Conservation (phyloP, 441 rosid species). For the Cnidoscolus chayamansa region DNA sequence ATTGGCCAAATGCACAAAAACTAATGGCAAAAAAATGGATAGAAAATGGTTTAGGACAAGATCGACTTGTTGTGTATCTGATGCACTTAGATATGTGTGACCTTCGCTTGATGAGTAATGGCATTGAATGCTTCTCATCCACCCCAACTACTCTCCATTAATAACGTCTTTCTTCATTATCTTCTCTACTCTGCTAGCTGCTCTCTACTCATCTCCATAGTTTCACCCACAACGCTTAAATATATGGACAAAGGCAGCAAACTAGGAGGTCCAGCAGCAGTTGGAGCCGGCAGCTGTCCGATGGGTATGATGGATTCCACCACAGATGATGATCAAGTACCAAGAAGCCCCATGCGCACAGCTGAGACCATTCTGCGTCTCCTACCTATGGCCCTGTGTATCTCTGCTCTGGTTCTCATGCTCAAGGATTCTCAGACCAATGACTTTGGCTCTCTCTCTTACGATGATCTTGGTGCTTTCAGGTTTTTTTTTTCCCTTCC, state of each 20-base stretch:
- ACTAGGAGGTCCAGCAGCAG: background rate
- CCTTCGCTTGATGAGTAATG: slow-evolving; percentile 23
- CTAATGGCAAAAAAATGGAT: too few relatives aligned
- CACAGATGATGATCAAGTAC: slow-evolving; percentile 30
- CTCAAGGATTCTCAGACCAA: slow-evolving; percentile 57
- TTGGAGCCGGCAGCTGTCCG: slow-evolving; percentile 12
- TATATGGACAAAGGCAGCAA: slow-evolving; percentile 23
- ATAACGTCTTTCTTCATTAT: slow-evolving; percentile 6
- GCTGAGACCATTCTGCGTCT: slow-evolving; percentile 65
- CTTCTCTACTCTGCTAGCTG: background rate
- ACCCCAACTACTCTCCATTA: slow-evolving; percentile 19
- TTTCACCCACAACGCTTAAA: background rate
- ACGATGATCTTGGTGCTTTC: slow-evolving; percentile 84
- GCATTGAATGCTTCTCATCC: slow-evolving; percentile 35
- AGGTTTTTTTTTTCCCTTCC: slow-evolving; percentile 33
- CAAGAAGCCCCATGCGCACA: slow-evolving; percentile 26
- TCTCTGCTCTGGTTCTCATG: slow-evolving; percentile 75
- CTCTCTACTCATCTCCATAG: too few relatives aligned
- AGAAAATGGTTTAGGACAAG: too few relatives aligned
- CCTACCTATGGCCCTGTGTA: slow-evolving; percentile 64
- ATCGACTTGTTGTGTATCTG: too few relatives aligned
- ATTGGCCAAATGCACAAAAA: too few relatives aligned
- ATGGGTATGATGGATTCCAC: slow-evolving; percentile 18
- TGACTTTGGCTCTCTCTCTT: slow-evolving; percentile 72
- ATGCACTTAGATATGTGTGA: slow-evolving; percentile 16